Percentiles rank a stretch among this genome's conserved stretches.
Evolutionary conservation across 148 eudicot species (phyloP).

Genomic region (Nyssa sinensis): DNA sequence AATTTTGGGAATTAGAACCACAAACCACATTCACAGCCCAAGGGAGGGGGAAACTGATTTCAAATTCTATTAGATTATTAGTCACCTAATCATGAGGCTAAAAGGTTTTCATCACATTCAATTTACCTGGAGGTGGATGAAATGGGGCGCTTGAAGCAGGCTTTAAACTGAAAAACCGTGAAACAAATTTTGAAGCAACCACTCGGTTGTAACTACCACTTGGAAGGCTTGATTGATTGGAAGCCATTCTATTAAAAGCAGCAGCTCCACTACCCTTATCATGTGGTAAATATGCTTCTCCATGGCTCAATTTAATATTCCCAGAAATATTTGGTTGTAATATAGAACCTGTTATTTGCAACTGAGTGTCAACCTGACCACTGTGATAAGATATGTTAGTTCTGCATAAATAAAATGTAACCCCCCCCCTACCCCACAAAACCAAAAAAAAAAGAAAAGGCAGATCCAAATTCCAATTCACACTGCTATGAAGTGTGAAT

Average conservation of each 20-base stretch:
- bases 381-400: constrained; percentile 45
- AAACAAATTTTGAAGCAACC: constrained; percentile 91
- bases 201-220: constrained; percentile 66
- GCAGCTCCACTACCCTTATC: constrained; percentile 96
- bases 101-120: constrained; percentile 6
- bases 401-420: constrained; percentile 3
- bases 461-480: neutral
- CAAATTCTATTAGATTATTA: neutral
- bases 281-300: constrained; percentile 96
- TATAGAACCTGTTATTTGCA: constrained; percentile 91
- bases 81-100: neutral
- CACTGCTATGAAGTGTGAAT: neutral
- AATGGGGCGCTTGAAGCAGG: constrained; percentile 59
- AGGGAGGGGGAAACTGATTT: neutral
- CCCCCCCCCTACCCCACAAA: no score
- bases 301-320: constrained; percentile 86
- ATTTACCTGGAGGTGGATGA: constrained; percentile 61
- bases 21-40: neutral
- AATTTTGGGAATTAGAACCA: neutral
- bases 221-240: constrained; percentile 56
- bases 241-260: constrained; percentile 61
- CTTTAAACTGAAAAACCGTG: constrained; percentile 83
- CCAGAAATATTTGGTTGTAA: constrained; percentile 98
- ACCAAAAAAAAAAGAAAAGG: neutral
- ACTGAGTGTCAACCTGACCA: constrained; percentile 96